Percentiles rank a stretch among this genome's conserved stretches.
Conservation (phyloP, 2,329 filamentous ascomycete species). For the Fusarium armeniacum region DNA sequence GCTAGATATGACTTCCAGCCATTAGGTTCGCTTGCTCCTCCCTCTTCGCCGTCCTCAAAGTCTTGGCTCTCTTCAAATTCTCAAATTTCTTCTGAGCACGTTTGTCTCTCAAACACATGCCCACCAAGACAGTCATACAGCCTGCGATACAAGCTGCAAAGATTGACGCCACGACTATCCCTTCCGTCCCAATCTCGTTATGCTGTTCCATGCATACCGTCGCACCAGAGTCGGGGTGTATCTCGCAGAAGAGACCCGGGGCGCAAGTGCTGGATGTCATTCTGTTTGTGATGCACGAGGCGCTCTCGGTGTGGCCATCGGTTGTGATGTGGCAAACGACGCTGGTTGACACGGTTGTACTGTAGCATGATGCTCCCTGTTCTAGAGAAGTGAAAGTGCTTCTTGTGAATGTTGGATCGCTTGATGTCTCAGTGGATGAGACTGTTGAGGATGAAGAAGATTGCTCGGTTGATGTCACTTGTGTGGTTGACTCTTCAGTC, state of each 20-base stretch:
- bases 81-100: conserved; percentile 10
- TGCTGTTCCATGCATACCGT: conserved; percentile 26
- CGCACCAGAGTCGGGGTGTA: conserved; percentile 16
- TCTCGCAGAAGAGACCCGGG: conserved; percentile 17
- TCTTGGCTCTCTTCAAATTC: conserved; percentile 15
- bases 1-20: background rate
- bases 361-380: conserved; percentile 25
- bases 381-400: background rate
- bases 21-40: conserved; percentile 14
- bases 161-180: conserved; percentile 14
- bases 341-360: conserved; percentile 24
- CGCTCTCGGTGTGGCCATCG: conserved; percentile 21
- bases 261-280: conserved; percentile 31
- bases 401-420: background rate
- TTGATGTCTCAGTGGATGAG: conserved; percentile 12
- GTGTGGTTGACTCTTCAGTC: conserved; percentile 4
- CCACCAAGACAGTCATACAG: conserved; percentile 13
- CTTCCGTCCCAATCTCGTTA: conserved; percentile 13
- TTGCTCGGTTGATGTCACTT: conserved; percentile 12
- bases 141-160: conserved; percentile 15
- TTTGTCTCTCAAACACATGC: conserved; percentile 19
- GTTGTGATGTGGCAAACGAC: conserved; percentile 28
- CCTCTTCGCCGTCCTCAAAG: conserved; percentile 9
- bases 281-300: conserved; percentile 14
- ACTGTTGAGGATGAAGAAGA: background rate